Conservation (phyloP, 225 moss, liverwort and hornwort species). For the Asterella californica region DNA sequence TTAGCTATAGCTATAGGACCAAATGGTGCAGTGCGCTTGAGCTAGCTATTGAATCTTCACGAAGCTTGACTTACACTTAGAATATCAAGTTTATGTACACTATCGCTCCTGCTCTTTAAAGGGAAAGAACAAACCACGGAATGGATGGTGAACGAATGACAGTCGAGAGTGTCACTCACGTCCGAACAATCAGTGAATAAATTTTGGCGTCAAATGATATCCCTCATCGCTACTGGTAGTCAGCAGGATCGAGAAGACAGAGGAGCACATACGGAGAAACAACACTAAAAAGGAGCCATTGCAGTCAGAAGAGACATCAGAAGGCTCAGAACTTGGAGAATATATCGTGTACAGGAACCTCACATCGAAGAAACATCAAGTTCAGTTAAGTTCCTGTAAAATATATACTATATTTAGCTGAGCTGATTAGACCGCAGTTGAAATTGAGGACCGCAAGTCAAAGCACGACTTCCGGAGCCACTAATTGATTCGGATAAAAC, state of each 20-base stretch:
- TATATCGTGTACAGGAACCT: too few relatives aligned
- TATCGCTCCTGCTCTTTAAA: too few relatives aligned
- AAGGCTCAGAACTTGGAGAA: too few relatives aligned
- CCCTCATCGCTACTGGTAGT: neutral
- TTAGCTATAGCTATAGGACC: neutral
- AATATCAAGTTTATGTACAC: too few relatives aligned
- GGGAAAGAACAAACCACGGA: too few relatives aligned
- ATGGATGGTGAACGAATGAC: neutral
- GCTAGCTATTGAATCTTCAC: neutral
- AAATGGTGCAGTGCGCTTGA: neutral
- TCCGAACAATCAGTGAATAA: too few relatives aligned
- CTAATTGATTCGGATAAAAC: neutral
- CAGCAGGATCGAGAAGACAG: neutral
- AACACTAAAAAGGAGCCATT: neutral
- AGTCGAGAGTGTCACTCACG: neutral
- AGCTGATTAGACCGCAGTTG: neutral
- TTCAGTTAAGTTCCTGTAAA: too few relatives aligned
- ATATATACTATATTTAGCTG: neutral
- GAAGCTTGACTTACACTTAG: too few relatives aligned
- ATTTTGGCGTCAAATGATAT: neutral
- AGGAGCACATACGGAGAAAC: neutral
- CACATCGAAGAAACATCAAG: too few relatives aligned
- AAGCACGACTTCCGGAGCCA: neutral
- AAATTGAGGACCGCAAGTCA: neutral
- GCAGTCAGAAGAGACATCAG: neutral